Conservation (phyloP, 1,139 yeast species). For the Pichia sp. region DNA sequence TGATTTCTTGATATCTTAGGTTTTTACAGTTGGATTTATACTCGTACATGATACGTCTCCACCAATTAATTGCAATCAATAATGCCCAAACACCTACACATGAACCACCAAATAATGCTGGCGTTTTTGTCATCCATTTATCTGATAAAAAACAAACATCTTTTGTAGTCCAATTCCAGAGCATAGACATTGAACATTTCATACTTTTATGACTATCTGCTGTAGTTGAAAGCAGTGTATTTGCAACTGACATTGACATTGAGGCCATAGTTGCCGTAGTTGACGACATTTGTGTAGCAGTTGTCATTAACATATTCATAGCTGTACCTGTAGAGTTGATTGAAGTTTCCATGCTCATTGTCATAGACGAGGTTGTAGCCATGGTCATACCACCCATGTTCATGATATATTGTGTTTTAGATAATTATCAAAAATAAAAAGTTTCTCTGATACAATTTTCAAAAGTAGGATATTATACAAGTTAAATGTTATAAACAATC, state of each 20-base stretch:
- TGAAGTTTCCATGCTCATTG: not conserved
- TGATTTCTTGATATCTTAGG: slow-evolving; percentile 10
- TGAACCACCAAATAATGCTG: slow-evolving; percentile 59
- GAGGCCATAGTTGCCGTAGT: not conserved
- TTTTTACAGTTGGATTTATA: slow-evolving; percentile 35
- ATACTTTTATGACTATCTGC: not conserved
- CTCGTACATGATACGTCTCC: slow-evolving; percentile 47
- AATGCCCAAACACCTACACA: slow-evolving; percentile 57
- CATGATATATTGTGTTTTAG: not conserved
- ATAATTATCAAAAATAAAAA: too few species aligned
- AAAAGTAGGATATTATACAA: too few species aligned
- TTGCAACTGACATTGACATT: slow-evolving; percentile 1
- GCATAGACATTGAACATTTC: slow-evolving; percentile 28
- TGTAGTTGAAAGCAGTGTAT: not conserved
- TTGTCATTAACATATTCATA: not conserved
- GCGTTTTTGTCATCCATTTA: slow-evolving; percentile 52
- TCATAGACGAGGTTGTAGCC: not conserved
- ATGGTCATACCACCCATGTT: slow-evolving; percentile 1
- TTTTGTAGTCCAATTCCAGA: slow-evolving; percentile 52
- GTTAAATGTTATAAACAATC: too few species aligned
- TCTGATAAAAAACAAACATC: slow-evolving; percentile 56
- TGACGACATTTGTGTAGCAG: slow-evolving; percentile 2
- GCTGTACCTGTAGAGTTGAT: slow-evolving; percentile 1
- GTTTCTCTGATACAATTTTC: too few species aligned
- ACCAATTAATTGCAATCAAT: slow-evolving; percentile 48